Base-by-base conservation (phyloP, 345 rosid species). In the Alliaria petiolata region DNA sequence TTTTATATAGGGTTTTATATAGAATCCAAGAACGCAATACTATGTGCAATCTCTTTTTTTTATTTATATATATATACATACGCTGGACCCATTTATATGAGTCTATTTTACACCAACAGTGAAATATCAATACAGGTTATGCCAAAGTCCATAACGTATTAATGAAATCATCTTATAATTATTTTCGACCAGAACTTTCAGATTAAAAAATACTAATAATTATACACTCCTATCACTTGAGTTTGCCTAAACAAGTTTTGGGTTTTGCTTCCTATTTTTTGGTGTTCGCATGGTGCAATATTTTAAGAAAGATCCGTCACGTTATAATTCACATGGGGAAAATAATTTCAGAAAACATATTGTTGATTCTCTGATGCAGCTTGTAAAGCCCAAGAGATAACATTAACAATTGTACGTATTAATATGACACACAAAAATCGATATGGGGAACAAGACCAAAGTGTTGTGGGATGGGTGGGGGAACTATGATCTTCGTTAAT, bases 1-100 rank as follows among this genome's bases (percentile, higher is more conserved):
- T n/a, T 69, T 57, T 65, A 74, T 66, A 58, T 57, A 65, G 71
- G 65, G 64, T n/a, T 62, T 75, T 69, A 68, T 76, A 68, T 69
- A 54, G 65, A 69, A 62, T 69, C 79, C 70, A 62, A 69, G 52
- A 76, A 62, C 59, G 53, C 59, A 62, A 54, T 62, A n/a, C n/a
- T n/a, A 58, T 47, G 25, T 53, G 51, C 33, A 75, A 5, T 60
- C 26, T 59, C 15, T 19, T 38, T 69, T n/a, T n/a, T n/a, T n/a
- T n/a, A n/a, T n/a, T n/a, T n/a, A n/a, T n/a, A n/a, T 49, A 3
- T 43, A 28, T 17, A 45, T 43, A 4, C 35, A 28, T 64, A 35
- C 26, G 58, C 20, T 74, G 78, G 78, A 50, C 78, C 72, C 67
- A 47, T 74, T 74, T 30, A n/a, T n/a, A 51, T 34, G 34, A 31